These are phyloP conservation scores for Zygoascus bituminiphila DNA, from an alignment of 805 yeast genomes.

Conservation along the genomic window DNA sequence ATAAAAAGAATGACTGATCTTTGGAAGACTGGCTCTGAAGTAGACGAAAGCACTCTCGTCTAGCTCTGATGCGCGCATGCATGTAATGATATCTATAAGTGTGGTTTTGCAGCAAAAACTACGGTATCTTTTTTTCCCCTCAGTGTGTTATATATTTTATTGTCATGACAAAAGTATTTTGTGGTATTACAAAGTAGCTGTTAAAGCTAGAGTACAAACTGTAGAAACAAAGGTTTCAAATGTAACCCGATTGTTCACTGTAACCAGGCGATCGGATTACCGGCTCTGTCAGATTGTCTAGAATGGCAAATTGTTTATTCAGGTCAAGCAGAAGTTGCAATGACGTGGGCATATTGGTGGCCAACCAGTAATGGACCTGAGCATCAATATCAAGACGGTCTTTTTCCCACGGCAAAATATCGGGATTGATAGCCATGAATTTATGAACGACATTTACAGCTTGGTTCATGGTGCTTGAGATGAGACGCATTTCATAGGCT, in stretches of 20 bases:
- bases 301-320: neutral
- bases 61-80: neutral
- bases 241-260: neutral
- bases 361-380: neutral
- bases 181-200: neutral
- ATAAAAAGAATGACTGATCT: neutral
- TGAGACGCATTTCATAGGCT: conserved; percentile 27
- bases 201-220: neutral
- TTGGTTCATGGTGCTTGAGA: conserved; percentile 28
- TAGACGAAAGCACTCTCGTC: neutral
- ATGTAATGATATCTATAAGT: neutral
- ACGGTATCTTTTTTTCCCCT: neutral
- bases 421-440: conserved; percentile 10
- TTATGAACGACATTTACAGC: conserved; percentile 19
- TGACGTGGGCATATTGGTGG: neutral
- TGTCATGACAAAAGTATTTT: neutral
- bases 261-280: neutral
- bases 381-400: conserved; percentile 10
- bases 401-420: conserved; percentile 20
- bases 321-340: neutral
- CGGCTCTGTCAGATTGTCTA: neutral
- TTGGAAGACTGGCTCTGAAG: neutral
- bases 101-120: neutral
- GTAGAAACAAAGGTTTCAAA: neutral
- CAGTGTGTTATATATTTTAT: neutral